Evolutionary conservation across 352 stramenopile species (phyloP).

Genomic region (Pythium brachiatum): DNA sequence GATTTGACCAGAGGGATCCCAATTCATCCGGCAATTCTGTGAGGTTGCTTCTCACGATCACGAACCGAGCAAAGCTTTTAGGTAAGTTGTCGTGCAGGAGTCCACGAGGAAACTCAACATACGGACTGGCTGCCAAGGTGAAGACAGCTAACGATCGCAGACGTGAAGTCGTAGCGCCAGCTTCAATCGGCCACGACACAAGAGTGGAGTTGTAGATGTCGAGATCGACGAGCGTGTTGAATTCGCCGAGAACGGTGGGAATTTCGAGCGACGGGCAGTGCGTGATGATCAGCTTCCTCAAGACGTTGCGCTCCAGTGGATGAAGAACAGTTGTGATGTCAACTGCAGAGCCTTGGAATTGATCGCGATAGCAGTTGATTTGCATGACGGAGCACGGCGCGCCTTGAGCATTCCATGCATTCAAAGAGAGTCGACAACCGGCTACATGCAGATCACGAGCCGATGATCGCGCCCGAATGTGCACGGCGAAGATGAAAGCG

Average conservation of each 20-base stretch:
- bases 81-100: constrained; percentile 13
- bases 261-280: constrained; percentile 20
- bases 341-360: neutral
- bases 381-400: constrained; percentile 21
- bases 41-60: constrained; percentile 15
- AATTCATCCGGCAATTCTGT: constrained; percentile 17
- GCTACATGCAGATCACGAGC: neutral
- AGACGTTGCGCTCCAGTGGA: constrained; percentile 5
- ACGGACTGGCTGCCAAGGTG: constrained; percentile 12
- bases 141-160: constrained; percentile 13
- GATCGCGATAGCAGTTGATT: constrained; percentile 19
- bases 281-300: constrained; percentile 23
- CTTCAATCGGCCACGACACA: constrained; percentile 7
- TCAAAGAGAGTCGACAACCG: constrained; percentile 11
- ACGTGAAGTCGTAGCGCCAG: constrained; percentile 13
- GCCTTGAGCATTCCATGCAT: constrained; percentile 3
- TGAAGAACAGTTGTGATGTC: constrained; percentile 4
- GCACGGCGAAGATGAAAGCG: neutral
- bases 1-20: constrained; percentile 6
- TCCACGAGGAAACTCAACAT: constrained; percentile 4
- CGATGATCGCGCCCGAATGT: neutral
- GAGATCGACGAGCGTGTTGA: constrained; percentile 7
- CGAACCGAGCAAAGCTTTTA: constrained; percentile 10
- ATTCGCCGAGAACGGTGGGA: constrained; percentile 10
- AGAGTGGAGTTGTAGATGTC: constrained; percentile 24